Conservation (phyloP, 352 stramenopile species). For the Phytopythium sindhum region DNA sequence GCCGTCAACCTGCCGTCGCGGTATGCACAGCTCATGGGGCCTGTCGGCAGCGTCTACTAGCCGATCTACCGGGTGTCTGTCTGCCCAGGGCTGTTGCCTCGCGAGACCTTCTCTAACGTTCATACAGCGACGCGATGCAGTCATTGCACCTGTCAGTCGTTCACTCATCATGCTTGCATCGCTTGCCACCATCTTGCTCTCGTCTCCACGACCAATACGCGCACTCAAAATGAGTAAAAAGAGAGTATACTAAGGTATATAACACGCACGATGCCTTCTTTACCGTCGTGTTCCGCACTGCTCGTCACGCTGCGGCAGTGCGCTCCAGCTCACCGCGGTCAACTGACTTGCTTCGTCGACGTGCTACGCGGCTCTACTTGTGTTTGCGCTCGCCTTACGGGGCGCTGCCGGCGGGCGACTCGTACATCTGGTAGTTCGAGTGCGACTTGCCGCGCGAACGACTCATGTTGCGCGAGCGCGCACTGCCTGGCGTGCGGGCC, state of each 20-base stretch:
- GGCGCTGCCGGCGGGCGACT: conserved; percentile 48
- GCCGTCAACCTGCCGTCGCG: conserved; percentile 66
- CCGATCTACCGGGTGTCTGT: too few species aligned
- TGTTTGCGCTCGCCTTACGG: conserved; percentile 23
- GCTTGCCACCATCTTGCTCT: too few species aligned
- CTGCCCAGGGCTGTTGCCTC: too few species aligned
- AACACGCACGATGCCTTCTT: not conserved
- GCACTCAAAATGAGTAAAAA: not conserved
- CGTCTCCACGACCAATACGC: too few species aligned
- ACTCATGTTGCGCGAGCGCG: conserved; percentile 56
- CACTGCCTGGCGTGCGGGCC: conserved; percentile 52
- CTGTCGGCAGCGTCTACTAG: conserved; percentile 63
- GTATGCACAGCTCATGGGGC: conserved; percentile 68
- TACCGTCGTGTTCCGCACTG: not conserved
- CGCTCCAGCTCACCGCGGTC: not conserved
- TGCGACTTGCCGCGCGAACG: conserved; percentile 63
- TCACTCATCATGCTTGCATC: too few species aligned
- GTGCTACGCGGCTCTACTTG: not conserved
- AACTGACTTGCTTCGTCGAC: not conserved
- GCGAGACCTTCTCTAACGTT: not conserved
- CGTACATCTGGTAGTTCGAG: conserved; percentile 69
- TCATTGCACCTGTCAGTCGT: too few species aligned
- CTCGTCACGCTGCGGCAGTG: not conserved
- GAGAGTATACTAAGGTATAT: not conserved
- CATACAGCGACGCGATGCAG: too few species aligned